Conservation (phyloP, 2,329 filamentous ascomycete genomes). For the Trichoderma sp. region DNA sequence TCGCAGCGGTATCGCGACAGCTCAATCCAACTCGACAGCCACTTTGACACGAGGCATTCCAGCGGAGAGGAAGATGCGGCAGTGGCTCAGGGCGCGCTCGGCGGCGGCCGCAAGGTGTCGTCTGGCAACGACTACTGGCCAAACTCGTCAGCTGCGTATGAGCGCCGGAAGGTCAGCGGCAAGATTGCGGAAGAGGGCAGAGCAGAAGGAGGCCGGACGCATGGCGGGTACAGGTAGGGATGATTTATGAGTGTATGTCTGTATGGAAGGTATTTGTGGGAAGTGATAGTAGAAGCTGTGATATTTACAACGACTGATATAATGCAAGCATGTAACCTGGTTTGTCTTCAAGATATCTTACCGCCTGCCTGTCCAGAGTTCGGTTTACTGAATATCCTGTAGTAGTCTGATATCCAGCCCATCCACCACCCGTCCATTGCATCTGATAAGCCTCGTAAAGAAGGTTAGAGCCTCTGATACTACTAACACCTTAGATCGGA, state of each 20-base stretch:
- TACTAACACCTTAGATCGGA: neutral
- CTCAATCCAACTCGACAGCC: slow-evolving; percentile 55
- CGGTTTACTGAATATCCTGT: no score
- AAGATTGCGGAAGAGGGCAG: slow-evolving; percentile 73
- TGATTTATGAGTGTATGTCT: no score
- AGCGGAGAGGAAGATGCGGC: slow-evolving; percentile 55
- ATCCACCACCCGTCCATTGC: neutral
- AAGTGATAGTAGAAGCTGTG: neutral
- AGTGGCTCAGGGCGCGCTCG: slow-evolving; percentile 58
- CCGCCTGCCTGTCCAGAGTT: no score
- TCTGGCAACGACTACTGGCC: slow-evolving; percentile 59
- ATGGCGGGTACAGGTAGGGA: neutral
- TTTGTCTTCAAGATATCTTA: neutral
- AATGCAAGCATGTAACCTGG: neutral
- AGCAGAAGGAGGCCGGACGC: slow-evolving; percentile 35
- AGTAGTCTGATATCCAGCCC: neutral
- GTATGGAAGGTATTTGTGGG: neutral
- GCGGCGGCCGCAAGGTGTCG: slow-evolving; percentile 56
- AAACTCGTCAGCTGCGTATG: slow-evolving; percentile 39
- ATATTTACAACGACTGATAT: neutral
- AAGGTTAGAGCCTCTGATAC: neutral
- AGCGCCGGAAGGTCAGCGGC: slow-evolving; percentile 68
- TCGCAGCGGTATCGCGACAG: slow-evolving; percentile 41
- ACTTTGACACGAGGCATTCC: slow-evolving; percentile 58
- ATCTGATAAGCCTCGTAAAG: neutral